A percentile compares a stretch with the other conserved stretches of the same genome.
phyloP scores from a whole-genome alignment of 176 grass and related monocot species.

The Aechmea fasciata region DNA sequence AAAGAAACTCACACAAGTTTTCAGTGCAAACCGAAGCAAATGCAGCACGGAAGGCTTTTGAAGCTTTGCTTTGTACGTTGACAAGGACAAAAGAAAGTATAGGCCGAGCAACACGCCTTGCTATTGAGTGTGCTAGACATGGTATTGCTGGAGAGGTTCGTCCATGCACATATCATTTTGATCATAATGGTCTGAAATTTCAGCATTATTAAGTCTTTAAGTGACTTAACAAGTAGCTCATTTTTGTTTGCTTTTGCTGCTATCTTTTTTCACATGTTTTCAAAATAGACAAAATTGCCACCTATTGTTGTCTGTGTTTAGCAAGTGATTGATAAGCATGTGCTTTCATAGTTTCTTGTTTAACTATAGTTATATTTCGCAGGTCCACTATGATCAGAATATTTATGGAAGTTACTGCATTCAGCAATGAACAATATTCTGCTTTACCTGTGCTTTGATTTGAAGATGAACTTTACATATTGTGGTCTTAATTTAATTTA shows the following conservation, averaged over 20 bases:
- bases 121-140: conserved; percentile 91
- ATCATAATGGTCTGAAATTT: conserved; percentile 23
- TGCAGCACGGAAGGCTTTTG: conserved; percentile 60
- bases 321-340: too few species aligned
- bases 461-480: too few species aligned
- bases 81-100: conserved; percentile 96
- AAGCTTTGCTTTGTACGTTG: conserved; percentile 65
- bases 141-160: conserved; percentile 92
- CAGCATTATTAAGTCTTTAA: not conserved
- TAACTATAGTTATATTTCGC: too few species aligned
- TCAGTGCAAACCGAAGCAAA: conserved; percentile 42
- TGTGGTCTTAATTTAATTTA: too few species aligned
- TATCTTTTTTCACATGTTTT: too few species aligned
- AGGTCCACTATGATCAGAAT: too few species aligned
- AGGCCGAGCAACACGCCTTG: conserved; percentile 82
- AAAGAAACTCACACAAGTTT: conserved; percentile 34
- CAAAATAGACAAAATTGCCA: too few species aligned
- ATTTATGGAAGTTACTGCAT: too few species aligned
- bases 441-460: too few species aligned
- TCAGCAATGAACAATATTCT: too few species aligned
- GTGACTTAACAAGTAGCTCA: conserved; percentile 12
- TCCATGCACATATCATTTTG: conserved; percentile 19
- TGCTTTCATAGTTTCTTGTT: too few species aligned
- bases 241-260: not conserved
- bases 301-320: too few species aligned